phyloP scores from a whole-genome alignment of 106 monocot genomes.

The Iris macrosiphon region DNA sequence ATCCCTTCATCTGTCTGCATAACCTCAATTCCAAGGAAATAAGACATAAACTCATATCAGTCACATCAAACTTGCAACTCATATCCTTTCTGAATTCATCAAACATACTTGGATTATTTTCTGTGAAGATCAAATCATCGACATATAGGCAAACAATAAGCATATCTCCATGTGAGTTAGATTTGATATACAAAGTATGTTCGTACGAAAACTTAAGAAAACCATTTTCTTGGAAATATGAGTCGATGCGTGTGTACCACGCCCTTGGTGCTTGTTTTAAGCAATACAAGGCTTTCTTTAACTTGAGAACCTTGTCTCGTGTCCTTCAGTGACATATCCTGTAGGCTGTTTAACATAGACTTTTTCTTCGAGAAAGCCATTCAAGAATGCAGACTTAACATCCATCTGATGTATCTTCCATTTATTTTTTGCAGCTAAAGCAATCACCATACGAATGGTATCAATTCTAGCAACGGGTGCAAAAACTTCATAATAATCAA shows the following conservation, averaged over 20 bases:
- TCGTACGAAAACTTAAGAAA: neutral
- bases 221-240: neutral
- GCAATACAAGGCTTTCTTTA: neutral
- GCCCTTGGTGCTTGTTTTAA: neutral
- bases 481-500: slow-evolving; percentile 4
- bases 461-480: neutral
- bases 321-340: too few relatives aligned
- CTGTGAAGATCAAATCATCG: neutral
- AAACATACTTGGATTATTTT: neutral
- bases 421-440: neutral
- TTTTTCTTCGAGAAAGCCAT: neutral
- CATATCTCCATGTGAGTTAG: neutral
- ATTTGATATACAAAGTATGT: neutral
- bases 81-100: neutral
- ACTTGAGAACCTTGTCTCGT: neutral
- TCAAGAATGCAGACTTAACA: neutral
- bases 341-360: neutral
- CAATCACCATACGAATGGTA: neutral
- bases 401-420: slow-evolving; percentile 5
- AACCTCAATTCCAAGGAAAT: slow-evolving; percentile 7
- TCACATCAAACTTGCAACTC: neutral
- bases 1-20: neutral
- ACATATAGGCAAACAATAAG: slow-evolving; percentile 1
- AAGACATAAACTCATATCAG: neutral
- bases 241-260: neutral